These are phyloP conservation scores for Pestalotiopsis sp. DNA, from an alignment of 2,329 filamentous ascomycete genomes.

Conservation along the genomic window DNA sequence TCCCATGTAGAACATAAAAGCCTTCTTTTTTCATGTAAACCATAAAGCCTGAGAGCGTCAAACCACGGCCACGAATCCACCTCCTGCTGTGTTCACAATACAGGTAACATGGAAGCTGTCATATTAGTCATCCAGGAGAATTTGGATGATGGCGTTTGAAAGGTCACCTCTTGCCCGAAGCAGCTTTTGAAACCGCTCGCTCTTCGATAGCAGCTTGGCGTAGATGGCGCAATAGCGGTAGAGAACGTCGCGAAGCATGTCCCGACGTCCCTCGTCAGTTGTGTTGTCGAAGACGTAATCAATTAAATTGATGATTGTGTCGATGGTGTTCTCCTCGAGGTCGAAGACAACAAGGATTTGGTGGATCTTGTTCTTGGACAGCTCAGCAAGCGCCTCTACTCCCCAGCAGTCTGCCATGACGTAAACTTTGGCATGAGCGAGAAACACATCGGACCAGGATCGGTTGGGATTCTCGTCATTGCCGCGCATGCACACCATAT, in stretches of 20 bases:
- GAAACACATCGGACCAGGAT: not conserved
- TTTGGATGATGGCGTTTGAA: not conserved
- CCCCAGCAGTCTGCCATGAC: not conserved
- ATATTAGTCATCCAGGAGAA: too few species aligned
- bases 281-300: not conserved
- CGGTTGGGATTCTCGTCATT: not conserved
- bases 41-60: too few species aligned
- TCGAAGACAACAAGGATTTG: not conserved
- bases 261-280: not conserved
- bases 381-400: not conserved
- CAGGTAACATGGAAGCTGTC: too few species aligned
- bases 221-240: not conserved
- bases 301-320: not conserved
- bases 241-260: not conserved
- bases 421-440: not conserved
- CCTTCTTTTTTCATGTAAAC: too few species aligned
- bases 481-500: not conserved
- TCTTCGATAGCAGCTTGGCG: not conserved
- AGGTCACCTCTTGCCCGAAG: not conserved
- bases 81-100: too few species aligned
- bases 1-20: too few species aligned
- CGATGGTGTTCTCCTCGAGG: not conserved
- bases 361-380: not conserved
- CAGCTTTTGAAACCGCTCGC: not conserved
- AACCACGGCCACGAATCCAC: too few species aligned